These are phyloP conservation scores for Flaveria robusta DNA, from an alignment of 129 eudicot species.

Conservation along the genomic window DNA sequence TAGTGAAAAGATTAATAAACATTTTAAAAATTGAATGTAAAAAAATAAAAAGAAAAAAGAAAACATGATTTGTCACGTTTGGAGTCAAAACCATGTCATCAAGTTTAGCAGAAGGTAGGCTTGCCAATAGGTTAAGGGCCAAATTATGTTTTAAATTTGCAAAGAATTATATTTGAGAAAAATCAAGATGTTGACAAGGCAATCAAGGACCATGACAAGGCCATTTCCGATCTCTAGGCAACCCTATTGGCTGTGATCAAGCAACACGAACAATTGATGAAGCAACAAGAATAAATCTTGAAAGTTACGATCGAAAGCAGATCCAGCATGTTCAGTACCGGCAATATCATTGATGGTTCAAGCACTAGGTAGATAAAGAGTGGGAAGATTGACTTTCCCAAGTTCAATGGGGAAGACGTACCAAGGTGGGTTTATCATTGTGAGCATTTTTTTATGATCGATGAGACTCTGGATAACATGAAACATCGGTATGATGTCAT, in stretches of 20 bases:
- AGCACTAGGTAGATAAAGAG: background rate
- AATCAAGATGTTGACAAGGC: no score
- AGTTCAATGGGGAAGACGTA: no score
- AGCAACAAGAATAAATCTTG: background rate
- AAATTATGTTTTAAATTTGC: no score
- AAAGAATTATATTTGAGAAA: no score
- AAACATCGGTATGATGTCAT: background rate
- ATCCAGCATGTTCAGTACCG: background rate
- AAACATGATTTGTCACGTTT: no score
- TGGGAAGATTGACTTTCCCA: background rate
- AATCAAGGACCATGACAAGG: background rate
- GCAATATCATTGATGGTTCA: background rate
- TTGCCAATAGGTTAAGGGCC: no score
- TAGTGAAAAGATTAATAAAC: no score
- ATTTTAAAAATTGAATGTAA: no score
- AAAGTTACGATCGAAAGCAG: background rate
- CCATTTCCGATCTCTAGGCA: background rate
- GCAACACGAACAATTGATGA: background rate
- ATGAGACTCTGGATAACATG: background rate
- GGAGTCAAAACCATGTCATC: no score
- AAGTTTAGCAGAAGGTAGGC: no score
- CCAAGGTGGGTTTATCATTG: background rate
- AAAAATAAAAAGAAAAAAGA: no score
- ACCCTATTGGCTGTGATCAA: background rate
- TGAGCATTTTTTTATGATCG: no score